Conservation (phyloP, 129 eudicot species). For the Oenanthe sinensis region DNA sequence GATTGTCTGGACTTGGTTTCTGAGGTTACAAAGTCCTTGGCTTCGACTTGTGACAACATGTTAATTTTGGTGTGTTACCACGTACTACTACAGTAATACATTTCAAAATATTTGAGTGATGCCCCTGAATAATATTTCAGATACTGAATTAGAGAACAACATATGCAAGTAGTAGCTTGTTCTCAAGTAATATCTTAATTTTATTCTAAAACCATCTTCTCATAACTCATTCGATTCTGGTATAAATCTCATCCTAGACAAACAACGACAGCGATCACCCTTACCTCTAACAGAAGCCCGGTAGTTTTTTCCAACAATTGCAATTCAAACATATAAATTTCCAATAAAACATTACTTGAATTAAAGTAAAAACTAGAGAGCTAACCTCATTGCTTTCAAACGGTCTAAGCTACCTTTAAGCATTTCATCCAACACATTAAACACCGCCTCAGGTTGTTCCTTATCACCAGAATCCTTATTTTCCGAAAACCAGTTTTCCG, state of each 20-base stretch:
- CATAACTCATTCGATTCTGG: too few species aligned
- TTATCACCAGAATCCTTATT: conserved; percentile 22
- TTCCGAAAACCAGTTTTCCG: conserved; percentile 20
- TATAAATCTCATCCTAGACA: too few species aligned
- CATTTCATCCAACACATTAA: conserved; percentile 54
- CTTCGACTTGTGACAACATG: too few species aligned
- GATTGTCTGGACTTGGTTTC: too few species aligned
- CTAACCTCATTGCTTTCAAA: conserved; percentile 58
- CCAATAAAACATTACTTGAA: neutral
- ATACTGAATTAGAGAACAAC: neutral
- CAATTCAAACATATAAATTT: too few species aligned
- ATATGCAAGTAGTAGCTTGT: neutral
- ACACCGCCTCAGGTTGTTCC: conserved; percentile 34
- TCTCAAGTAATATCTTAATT: too few species aligned
- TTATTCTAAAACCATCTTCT: too few species aligned
- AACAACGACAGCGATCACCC: too few species aligned
- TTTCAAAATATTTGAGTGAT: too few species aligned
- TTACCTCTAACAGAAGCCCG: too few species aligned
- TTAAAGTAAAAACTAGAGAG: neutral
- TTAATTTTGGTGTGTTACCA: neutral
- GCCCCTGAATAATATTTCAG: neutral
- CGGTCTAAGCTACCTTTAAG: conserved; percentile 61
- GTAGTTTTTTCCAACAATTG: neutral
- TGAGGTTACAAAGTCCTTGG: too few species aligned
- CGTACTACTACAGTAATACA: neutral